These are phyloP conservation scores for Quercus suber DNA, from an alignment of 306 rosid species.

Conservation along the genomic window DNA sequence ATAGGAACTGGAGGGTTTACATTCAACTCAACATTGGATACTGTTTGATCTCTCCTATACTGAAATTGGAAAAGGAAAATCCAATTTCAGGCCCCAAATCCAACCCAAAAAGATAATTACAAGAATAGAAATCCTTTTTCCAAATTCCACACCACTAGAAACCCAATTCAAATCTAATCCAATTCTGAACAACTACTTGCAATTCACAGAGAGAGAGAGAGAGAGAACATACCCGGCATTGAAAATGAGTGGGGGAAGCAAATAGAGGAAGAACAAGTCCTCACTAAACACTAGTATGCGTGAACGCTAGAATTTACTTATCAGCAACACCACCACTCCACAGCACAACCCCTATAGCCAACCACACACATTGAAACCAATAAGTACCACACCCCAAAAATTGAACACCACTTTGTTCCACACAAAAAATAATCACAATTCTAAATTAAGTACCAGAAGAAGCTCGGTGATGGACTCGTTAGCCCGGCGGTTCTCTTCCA, in stretches of 20 bases:
- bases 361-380: constrained; percentile 1
- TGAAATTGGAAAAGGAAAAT: not conserved
- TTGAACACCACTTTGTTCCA: not conserved
- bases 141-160: not conserved
- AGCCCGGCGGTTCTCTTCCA: constrained; percentile 65
- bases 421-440: not conserved
- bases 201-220: not conserved
- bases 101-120: not conserved
- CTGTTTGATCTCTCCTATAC: not conserved
- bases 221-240: constrained; percentile 56
- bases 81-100: not conserved
- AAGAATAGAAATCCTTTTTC: not conserved
- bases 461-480: constrained; percentile 73
- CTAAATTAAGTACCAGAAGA: constrained; percentile 39
- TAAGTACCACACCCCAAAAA: not conserved
- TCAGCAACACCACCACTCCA: constrained; percentile 58
- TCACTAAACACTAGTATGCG: constrained; percentile 48
- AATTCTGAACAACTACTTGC: not conserved
- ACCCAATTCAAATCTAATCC: not conserved
- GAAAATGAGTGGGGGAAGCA: constrained; percentile 88
- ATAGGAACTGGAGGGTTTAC: not conserved
- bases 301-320: constrained; percentile 41
- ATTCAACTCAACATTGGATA: not conserved
- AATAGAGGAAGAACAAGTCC: constrained; percentile 74
- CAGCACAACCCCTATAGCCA: constrained; percentile 54